Evolutionary conservation across 139 green algal species (phyloP), one percentile per base, ranked within the genome.

Genomic region (Coccomyxa sp.): DNA sequence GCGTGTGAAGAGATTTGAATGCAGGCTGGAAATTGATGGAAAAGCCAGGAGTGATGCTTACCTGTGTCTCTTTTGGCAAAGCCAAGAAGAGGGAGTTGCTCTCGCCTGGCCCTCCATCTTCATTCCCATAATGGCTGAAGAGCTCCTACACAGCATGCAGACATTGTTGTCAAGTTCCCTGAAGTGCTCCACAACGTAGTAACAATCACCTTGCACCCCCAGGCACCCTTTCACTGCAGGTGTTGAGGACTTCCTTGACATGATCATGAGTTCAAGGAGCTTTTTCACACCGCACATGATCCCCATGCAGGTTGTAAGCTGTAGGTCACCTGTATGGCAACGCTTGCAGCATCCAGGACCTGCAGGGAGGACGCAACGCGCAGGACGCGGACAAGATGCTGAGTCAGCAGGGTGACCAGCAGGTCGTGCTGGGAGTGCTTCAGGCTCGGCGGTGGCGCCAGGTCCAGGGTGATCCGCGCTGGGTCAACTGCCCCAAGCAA

Each of bases 401-500:
- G 63, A 13, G 79, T 82, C 67, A 95, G 79, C 16, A 93, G 83
- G 38, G 71, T 58, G 74, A 83, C 51, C n/a, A 87, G 77, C 81
- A 94, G 85, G 51, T 84, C 58, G 21, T 79, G 58, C 25, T 86
- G 79, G 59, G 60, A 75, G n/a, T 74, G 75, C 86, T 13, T 13
- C 76, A 82, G 59, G 23, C 66, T 74, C 67, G 80, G 79, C 0
- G 82, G 83, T 0, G 76, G 79, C 45, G 78, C 60, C 13, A 90
- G 85, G 57, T 88, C 77, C 13, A 93, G 51, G 0, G 51, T 27
- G 23, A 96, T 58, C 0, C 92, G 84, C 0, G 90, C 88, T 0
- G 94, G 94, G 87, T 98, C 94, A 18, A 96, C 85, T 13, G 94
- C 94, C 1, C 94, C 94, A 51, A 98, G 78, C 83, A 96, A 79